Base-by-base conservation (phyloP, 2,329 filamentous ascomycete species). In the Sporothrix humicola region DNA sequence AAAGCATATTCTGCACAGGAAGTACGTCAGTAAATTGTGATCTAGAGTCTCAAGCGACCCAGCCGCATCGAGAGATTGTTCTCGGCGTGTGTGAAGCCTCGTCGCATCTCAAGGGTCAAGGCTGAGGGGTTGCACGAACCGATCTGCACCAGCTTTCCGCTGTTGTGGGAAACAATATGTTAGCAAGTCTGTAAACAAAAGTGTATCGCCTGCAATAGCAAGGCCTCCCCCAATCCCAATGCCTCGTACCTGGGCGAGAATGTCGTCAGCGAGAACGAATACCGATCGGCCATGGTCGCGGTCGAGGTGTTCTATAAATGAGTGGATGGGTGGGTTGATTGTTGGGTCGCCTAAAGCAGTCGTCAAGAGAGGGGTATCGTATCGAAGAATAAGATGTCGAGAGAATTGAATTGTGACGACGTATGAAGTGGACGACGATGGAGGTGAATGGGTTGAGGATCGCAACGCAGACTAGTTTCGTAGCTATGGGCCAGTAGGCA, bases 131-230 rank as follows among this genome's bases (percentile, higher is more conserved):
- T 46, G 13, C 15, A 79, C 81, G 76, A 73, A 82, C 95, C 95
- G 85, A 99, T 98, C 86, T 99, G 96, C 78, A 98, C 95, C 86
- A 99, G 92, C 88, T 99, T 99, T 83, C 96, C 96, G 84, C 96
- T 98, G 79, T 79, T 75, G n/a, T 20, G 12, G 74, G 68, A 42
- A n/a, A n/a, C 50, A 48, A 61, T 44, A n/a, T 37, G 58, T 73
- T 73, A 73, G 72, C 69, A 74, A 48, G 17, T 20, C 66, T 69
- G 66, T 56, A 23, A 68, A 52, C 9, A 44, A 7, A 20, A 37
- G 10, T 10, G 20, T 3, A 69, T 15, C 61, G 17, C 10, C 31
- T n/a, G 13, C 37, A 70, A 74, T 23, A 73, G 73, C 44, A 42
- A 44, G 26, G 3, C 2, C 77, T 44, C 7, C 17, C 46, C n/a